Evolutionary conservation across 2,329 filamentous ascomycete species (phyloP).

Genomic region (Hymenoscyphus linearis): DNA sequence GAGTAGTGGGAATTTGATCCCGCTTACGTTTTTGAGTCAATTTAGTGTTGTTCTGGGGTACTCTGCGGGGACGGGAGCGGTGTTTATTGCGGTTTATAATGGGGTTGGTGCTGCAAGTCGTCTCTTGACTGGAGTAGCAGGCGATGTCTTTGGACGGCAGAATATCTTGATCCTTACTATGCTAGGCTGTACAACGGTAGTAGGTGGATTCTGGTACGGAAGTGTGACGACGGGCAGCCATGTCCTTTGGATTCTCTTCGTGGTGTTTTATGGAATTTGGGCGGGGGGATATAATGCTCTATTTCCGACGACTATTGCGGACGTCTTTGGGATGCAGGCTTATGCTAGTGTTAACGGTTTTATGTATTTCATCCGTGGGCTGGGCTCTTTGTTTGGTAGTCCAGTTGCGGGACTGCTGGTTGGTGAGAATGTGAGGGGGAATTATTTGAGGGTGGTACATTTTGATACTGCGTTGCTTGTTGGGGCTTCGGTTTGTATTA

Average conservation of each 20-base stretch:
- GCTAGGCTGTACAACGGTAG: constrained; percentile 34
- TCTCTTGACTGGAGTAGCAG: constrained; percentile 40
- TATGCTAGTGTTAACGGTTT: constrained; percentile 45
- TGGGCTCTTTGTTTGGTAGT: constrained; percentile 41
- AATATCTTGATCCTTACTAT: constrained; percentile 42
- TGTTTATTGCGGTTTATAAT: constrained; percentile 41
- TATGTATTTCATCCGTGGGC: constrained; percentile 40
- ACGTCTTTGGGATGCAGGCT: constrained; percentile 43
- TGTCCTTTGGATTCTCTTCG: constrained; percentile 38
- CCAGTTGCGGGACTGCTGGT: constrained; percentile 41
- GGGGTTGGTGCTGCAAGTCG: constrained; percentile 41
- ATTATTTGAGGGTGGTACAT: constrained; percentile 36
- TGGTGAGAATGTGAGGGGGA: constrained; percentile 30
- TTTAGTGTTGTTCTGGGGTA: constrained; percentile 42
- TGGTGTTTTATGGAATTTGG: constrained; percentile 39
- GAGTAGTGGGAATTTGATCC: constrained; percentile 41
- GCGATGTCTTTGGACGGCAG: constrained; percentile 43
- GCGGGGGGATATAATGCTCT: constrained; percentile 42
- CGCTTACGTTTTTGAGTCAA: constrained; percentile 43
- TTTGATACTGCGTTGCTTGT: constrained; percentile 39
- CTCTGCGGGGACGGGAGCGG: constrained; percentile 37
- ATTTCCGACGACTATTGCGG: constrained; percentile 42
- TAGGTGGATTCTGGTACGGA: constrained; percentile 36
- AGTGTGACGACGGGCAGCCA: constrained; percentile 26
- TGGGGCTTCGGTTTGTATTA: constrained; percentile 36